These are phyloP conservation scores for Leishmania major DNA, from an alignment of 208 protist species.

Conservation along the genomic window DNA sequence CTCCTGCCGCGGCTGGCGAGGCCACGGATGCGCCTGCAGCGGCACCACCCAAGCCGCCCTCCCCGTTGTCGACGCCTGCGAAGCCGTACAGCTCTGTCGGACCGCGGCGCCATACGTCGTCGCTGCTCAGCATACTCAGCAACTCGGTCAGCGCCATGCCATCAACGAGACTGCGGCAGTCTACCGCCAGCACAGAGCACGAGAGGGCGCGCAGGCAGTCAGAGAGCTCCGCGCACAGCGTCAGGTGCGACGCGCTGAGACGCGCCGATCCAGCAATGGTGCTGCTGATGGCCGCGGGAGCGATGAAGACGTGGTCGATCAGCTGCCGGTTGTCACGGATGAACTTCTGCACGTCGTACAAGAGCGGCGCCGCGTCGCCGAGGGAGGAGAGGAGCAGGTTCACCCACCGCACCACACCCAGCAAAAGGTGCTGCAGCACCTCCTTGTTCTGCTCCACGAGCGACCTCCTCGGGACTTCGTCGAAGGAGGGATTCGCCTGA, in stretches of 20 bases:
- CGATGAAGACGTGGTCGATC: conserved; percentile 61
- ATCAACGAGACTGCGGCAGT: conserved; percentile 57
- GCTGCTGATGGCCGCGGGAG: conserved; percentile 30
- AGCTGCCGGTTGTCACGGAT: conserved; percentile 56
- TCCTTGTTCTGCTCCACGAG: conserved; percentile 64
- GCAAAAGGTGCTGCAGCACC: conserved; percentile 59
- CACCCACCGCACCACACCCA: conserved; percentile 64
- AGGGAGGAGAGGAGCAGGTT: conserved; percentile 62
- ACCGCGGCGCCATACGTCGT: conserved; percentile 26
- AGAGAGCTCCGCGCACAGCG: conserved; percentile 62
- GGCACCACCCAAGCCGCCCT: conserved; percentile 9
- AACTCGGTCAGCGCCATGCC: conserved; percentile 67
- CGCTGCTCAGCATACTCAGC: conserved; percentile 37
- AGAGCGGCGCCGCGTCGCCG: conserved; percentile 46
- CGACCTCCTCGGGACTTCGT: conserved; percentile 20
- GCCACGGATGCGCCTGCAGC: conserved; percentile 1
- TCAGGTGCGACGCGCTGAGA: conserved; percentile 48
- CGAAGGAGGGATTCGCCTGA: conserved; percentile 13
- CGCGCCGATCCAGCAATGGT: conserved; percentile 12
- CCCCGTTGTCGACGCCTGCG: conserved; percentile 4
- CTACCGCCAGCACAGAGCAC: conserved; percentile 51
- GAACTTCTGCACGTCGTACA: conserved; percentile 65
- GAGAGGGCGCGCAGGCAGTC: conserved; percentile 59
- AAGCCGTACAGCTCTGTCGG: conserved; percentile 21
- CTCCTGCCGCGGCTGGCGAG: conserved; percentile 6